Evolutionary conservation across 805 yeast genomes (phyloP), one percentile per base, ranked within the genome.

Genomic region (Saturnispora diversa): DNA sequence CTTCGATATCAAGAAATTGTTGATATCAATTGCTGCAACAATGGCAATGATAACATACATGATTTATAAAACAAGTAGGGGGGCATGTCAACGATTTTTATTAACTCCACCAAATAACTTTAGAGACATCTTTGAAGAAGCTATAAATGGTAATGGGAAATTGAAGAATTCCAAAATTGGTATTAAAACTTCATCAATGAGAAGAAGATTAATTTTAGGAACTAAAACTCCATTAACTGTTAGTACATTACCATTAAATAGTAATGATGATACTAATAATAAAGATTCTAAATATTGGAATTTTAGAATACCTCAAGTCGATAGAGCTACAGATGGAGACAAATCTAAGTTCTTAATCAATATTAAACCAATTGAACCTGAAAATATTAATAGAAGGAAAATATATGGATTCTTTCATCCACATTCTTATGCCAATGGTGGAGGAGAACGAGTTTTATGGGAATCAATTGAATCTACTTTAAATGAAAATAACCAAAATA

Each of bases 391-490:
- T 2, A 54, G 84, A 21, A 58, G 53, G 30, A 49, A 68, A 8
- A 59, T 85, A 9, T 80, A 67, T 56, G 99, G 97, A 5, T 88
- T 83, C 54, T 87, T 92, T 65, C 99, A 92, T 62, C 98, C 98
- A 0, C 84, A 80, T 52, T 87, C 96, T 48, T 84, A 84, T 56
- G 94, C 95, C 29, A 95, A 94, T 34, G 99, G 99, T 15, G 99
- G 99, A 23, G 99, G 99, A 19, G 99, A 92, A 57, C 75, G 90
- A 42, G 98, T 92, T 1, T 65, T 92, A 30, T 92, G 98, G 98
- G 87, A 84, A 41, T 95, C 96, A 0, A 84, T 90, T 6, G 71
- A 74, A 49, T 70, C 80, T 24, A 83, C 95, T 0, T 64, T 88
- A 44, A 48, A 58, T 8, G 60, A 65, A 17, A 66, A 70, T 45